Percentiles rank a stretch among this genome's conserved stretches.
phyloP scores from a whole-genome alignment of 2,329 filamentous ascomycete species.

The Fusarium xylarioides region DNA sequence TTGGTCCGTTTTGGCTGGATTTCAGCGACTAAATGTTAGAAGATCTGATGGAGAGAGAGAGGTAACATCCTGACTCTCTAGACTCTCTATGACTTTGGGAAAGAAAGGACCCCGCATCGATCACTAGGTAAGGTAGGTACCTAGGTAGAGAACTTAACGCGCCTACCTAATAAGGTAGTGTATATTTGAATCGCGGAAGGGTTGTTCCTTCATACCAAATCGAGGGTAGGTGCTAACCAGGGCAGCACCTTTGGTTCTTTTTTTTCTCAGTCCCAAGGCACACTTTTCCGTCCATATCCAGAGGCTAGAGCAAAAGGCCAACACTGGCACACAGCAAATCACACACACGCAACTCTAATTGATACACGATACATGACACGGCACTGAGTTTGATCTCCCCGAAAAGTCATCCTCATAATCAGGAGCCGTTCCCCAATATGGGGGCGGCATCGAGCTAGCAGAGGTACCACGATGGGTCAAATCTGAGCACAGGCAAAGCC shows the following conservation, averaged over 20 bases:
- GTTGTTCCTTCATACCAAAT: slow-evolving; percentile 8
- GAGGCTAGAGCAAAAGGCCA: background rate
- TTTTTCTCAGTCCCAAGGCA: background rate
- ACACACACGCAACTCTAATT: slow-evolving; percentile 13
- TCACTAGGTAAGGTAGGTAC: background rate
- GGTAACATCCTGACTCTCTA: background rate
- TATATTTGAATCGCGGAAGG: slow-evolving; percentile 5
- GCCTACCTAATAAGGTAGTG: background rate
- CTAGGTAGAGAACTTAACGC: background rate
- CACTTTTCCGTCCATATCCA: background rate
- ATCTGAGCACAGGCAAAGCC: slow-evolving; percentile 21
- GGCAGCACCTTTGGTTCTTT: background rate
- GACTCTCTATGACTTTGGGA: background rate
- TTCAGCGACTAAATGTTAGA: background rate
- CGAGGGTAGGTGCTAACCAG: background rate
- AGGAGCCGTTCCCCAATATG: slow-evolving; percentile 33
- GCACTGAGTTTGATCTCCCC: slow-evolving; percentile 6
- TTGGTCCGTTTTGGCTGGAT: background rate
- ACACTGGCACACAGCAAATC: background rate
- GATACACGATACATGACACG: background rate
- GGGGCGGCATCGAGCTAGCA: slow-evolving; percentile 35
- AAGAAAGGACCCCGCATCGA: background rate
- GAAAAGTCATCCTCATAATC: slow-evolving; percentile 10
- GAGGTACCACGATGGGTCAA: slow-evolving; percentile 17
- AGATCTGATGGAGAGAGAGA: background rate